Evolutionary conservation across 306 rosid species (phyloP).

Genomic region (Betula pendula): DNA sequence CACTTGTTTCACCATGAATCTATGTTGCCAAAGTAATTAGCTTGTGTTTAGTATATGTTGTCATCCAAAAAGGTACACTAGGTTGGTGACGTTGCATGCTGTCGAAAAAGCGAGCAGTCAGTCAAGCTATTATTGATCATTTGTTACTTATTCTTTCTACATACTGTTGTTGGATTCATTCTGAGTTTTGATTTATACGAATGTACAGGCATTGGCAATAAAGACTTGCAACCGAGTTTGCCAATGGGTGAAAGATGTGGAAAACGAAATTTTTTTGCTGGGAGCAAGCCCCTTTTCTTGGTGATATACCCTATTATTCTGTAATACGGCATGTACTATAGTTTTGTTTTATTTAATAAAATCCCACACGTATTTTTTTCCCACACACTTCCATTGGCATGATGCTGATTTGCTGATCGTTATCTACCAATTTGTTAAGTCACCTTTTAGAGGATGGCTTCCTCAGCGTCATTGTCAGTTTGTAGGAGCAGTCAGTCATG

Average conservation of each 20-base stretch:
- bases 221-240: conserved; percentile 92
- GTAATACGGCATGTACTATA: conserved; percentile 52
- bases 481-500: not conserved
- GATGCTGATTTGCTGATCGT: not conserved
- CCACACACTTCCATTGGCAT: not conserved
- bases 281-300: conserved; percentile 98
- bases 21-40: not conserved
- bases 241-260: conserved; percentile 95
- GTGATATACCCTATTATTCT: conserved; percentile 53
- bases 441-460: not conserved
- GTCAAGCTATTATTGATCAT: not conserved
- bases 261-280: conserved; percentile 87
- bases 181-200: conserved; percentile 29
- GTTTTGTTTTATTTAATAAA: conserved; percentile 35
- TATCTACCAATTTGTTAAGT: conserved; percentile 2
- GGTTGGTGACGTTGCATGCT: not conserved
- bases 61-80: not conserved
- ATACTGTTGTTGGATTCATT: conserved; percentile 7
- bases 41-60: not conserved
- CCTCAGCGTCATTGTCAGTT: not conserved
- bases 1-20: conserved; percentile 1
- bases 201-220: conserved; percentile 81
- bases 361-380: conserved; percentile 25
- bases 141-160: not conserved
- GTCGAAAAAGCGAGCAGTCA: not conserved